Percentiles rank a stretch among this genome's conserved stretches.
Evolutionary conservation across 352 stramenopile species (phyloP).

Genomic region (Phytophthora aleatoria): DNA sequence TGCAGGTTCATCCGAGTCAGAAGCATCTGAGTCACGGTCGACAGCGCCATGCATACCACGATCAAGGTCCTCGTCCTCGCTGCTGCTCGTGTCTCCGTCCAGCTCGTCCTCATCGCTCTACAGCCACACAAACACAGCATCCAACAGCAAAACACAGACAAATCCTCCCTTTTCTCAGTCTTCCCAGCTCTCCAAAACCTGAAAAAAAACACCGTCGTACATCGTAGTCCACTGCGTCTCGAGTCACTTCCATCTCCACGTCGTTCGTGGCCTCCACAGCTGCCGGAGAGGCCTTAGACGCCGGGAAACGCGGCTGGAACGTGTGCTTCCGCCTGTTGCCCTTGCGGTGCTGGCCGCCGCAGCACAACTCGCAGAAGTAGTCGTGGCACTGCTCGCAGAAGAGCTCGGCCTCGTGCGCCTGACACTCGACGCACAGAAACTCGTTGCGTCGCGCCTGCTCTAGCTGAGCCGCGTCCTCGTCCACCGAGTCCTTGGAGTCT

Average conservation of each 20-base stretch:
- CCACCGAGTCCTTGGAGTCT: conserved; percentile 20
- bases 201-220: conserved; percentile 21
- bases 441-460: conserved; percentile 40
- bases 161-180: conserved; percentile 15
- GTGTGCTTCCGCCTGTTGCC: conserved; percentile 79
- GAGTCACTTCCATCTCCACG: conserved; percentile 26
- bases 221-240: conserved; percentile 42
- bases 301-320: conserved; percentile 65
- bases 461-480: conserved; percentile 35
- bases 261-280: conserved; percentile 2
- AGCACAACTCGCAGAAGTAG: conserved; percentile 89
- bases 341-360: conserved; percentile 84
- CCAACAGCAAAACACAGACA: conserved; percentile 6
- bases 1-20: conserved; percentile 41
- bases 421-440: conserved; percentile 77
- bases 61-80: conserved; percentile 47
- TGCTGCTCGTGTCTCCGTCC: conserved; percentile 50
- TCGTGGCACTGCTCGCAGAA: conserved; percentile 91
- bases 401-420: conserved; percentile 65
- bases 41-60: conserved; percentile 33
- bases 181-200: not conserved
- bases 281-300: conserved; percentile 17
- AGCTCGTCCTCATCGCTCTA: conserved; percentile 53
- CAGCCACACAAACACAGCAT: conserved; percentile 7
- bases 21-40: conserved; percentile 35